Base-by-base conservation (phyloP, 768 basidiomycete genomes). In the Suillus brevipes region DNA sequence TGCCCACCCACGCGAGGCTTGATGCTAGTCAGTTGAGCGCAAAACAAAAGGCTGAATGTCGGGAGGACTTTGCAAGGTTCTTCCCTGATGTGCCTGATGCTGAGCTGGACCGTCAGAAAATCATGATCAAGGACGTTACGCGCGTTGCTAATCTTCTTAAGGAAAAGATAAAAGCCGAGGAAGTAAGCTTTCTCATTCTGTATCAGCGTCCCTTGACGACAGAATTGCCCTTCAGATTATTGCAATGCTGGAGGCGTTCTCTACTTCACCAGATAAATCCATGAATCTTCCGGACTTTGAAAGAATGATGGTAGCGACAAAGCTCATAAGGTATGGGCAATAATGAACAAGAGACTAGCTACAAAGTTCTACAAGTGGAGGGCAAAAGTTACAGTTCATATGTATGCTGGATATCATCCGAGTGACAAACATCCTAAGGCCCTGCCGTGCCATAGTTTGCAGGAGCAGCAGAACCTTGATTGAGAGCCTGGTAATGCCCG, bases 201-300 rank as follows among this genome's bases (percentile, higher is more conserved):
- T 59, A 7, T 14, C 6, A 3, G 12, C 70, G 1, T 47, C 9
- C 49, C 25, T 49, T 49, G 13, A 63, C 65, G n/a, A 69, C 47
- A 58, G 36, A 13, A 43, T 42, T 55, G n/a, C 14, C 62, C 52
- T 36, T 62, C 49, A 94, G 92, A 88, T 92, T 69, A 69, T 88
- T 3, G 91, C 93, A 64, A 94, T 94, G 92, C 79, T 95, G 1
- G 83, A 85, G n/a, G 82, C 82, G 60, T 94, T 92, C 71, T 91
- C 92, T 1, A 86, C 84, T 0, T 83, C 86, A 0, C 78, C 84
- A 0, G 92, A 94, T 74, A 87, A 87, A 72, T 84, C 89, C 4
- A 83, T 94, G 80, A 76, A 75, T 63, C 79, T 93, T 40, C 74
- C 78, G 16, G 91, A 94, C 73, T 95, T 95, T 69, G 85, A 87